Evolutionary conservation across 2,329 filamentous ascomycete species (phyloP).

Genomic region (Sporothrix inflata): DNA sequence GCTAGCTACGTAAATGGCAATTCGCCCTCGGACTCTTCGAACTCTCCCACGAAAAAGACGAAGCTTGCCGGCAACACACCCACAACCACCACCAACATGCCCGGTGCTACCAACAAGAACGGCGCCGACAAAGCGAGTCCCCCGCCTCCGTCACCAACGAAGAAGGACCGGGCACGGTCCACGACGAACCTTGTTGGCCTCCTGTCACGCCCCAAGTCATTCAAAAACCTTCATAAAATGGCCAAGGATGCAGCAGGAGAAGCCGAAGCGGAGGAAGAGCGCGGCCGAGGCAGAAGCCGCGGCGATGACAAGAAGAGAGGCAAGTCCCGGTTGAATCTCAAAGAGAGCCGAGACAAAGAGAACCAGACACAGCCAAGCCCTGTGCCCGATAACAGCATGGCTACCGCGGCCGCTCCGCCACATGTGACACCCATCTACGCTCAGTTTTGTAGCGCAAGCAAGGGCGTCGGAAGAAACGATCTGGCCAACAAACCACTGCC

Average conservation of each 20-base stretch:
- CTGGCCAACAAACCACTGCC: conserved; percentile 26
- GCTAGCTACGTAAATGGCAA: background rate
- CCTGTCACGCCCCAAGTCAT: conserved; percentile 73
- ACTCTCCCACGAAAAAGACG: conserved; percentile 28
- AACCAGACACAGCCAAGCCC: conserved; percentile 68
- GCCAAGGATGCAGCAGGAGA: conserved; percentile 36
- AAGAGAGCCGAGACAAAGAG: conserved; percentile 71
- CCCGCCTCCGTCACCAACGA: conserved; percentile 51
- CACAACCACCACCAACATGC: background rate
- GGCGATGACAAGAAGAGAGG: conserved; percentile 38
- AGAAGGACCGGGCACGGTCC: conserved; percentile 80
- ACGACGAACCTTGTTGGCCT: conserved; percentile 79
- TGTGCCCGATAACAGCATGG: conserved; percentile 39
- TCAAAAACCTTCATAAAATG: conserved; percentile 64
- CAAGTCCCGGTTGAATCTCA: conserved; percentile 30
- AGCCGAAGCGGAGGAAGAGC: conserved; percentile 37
- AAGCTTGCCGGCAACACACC: conserved; percentile 6
- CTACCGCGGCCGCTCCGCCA: background rate
- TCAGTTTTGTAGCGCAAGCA: conserved; percentile 60
- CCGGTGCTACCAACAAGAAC: background rate
- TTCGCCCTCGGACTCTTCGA: conserved; percentile 26
- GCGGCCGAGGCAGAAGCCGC: conserved; percentile 25
- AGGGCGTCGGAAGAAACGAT: conserved; percentile 27
- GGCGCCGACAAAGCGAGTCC: background rate
- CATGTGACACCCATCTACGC: conserved; percentile 77